phyloP scores from a whole-genome alignment of 495 filamentous ascomycete genomes.

The Neurospora sp. region DNA sequence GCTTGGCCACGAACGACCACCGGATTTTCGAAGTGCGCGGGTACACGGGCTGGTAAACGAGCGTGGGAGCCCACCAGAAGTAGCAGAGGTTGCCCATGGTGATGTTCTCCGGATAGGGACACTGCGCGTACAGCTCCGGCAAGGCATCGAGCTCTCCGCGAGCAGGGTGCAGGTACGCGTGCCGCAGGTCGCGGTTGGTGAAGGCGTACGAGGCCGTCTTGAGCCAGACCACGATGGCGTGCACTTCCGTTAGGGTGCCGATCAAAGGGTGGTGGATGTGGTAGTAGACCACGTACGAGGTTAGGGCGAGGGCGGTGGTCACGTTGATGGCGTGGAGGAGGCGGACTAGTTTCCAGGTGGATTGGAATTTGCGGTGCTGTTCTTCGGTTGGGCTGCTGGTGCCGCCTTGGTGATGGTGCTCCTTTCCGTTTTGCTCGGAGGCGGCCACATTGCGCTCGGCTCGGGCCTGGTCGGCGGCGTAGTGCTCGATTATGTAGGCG shows the following conservation, averaged over 20 bases:
- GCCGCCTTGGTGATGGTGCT: conserved; percentile 22
- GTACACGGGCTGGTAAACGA: conserved; percentile 96
- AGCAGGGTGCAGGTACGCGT: conserved; percentile 68
- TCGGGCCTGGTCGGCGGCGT: conserved; percentile 66
- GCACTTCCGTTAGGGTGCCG: conserved; percentile 79
- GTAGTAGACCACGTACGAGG: conserved; percentile 80
- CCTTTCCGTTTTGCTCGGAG: conserved; percentile 10
- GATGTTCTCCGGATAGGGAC: conserved; percentile 84
- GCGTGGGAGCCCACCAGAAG: conserved; percentile 94
- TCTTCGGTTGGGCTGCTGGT: conserved; percentile 42
- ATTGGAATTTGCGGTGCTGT: conserved; percentile 49
- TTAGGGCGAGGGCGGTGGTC: conserved; percentile 65
- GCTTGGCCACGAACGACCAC: conserved; percentile 78
- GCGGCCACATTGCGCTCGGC: conserved; percentile 50
- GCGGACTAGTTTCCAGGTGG: conserved; percentile 70
- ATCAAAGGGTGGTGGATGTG: conserved; percentile 87
- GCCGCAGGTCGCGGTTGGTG: conserved; percentile 89
- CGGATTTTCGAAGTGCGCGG: conserved; percentile 68
- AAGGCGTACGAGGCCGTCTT: conserved; percentile 94
- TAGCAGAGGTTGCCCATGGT: conserved; percentile 77
- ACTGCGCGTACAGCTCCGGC: conserved; percentile 70
- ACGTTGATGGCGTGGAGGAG: conserved; percentile 72
- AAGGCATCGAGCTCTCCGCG: conserved; percentile 46
- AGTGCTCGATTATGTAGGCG: conserved; percentile 77
- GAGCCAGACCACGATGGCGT: conserved; percentile 91